These are phyloP conservation scores for Lablab purpureus DNA, from an alignment of 306 rosid genomes.

Conservation along the genomic window DNA sequence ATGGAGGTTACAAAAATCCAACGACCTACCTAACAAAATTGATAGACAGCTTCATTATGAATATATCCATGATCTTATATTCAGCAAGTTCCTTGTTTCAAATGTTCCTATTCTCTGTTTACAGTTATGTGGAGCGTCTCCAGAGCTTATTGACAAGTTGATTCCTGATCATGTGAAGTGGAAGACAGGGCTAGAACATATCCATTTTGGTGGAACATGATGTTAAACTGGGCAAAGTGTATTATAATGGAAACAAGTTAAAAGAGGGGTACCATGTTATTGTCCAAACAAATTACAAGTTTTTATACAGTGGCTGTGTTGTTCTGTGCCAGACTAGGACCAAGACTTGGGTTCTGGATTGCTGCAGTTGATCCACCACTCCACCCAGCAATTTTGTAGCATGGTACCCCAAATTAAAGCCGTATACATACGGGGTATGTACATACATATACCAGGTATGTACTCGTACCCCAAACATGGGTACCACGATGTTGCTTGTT, in stretches of 20 bases:
- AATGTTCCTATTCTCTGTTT: constrained; percentile 29
- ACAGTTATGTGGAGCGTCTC: constrained; percentile 71
- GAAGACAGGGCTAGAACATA: constrained; percentile 60
- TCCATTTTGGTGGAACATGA: constrained; percentile 63
- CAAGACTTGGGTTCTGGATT: constrained; percentile 42
- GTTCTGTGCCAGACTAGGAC: constrained; percentile 5
- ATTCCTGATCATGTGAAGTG: constrained; percentile 83
- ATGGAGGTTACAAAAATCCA: background rate
- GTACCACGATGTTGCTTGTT: too few species aligned
- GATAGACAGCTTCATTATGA: constrained; percentile 2
- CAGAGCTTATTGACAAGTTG: constrained; percentile 72
- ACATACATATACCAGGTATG: background rate
- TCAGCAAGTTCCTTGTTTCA: constrained; percentile 14
- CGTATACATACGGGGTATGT: background rate
- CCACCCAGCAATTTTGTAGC: constrained; percentile 14
- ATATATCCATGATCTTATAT: background rate
- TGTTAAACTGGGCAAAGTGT: constrained; percentile 45
- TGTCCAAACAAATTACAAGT: background rate
- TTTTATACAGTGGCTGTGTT: background rate
- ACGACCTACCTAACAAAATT: background rate
- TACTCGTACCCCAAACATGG: background rate
- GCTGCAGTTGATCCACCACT: constrained; percentile 53
- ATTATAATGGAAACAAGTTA: constrained; percentile 51
- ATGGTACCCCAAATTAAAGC: background rate
- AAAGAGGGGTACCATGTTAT: constrained; percentile 42